Evolutionary conservation across 1,284 basidiomycete genomes (phyloP), one percentile per base, ranked within the genome.

Genomic region (Ustanciosporium gigantosporum): DNA sequence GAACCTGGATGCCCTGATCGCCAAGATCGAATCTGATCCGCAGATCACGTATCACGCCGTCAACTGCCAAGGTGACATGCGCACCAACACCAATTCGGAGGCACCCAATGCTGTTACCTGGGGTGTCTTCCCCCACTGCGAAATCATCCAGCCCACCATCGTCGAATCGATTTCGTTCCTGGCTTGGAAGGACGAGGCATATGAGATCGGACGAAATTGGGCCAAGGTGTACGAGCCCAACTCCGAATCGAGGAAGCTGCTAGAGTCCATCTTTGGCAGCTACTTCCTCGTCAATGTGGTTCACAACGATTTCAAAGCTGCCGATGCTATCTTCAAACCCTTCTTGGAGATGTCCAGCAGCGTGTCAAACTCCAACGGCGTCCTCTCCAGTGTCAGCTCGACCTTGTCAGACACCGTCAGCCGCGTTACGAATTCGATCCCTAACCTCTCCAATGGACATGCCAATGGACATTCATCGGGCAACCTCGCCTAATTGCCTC

Each of bases 21-120:
- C 85, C 25, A 85, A 90, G 49, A 90, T 98, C 66, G 91, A 95
- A 78, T 84, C 86, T 32, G 90, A 97, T 74, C 84, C 85, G 48
- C 86, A 88, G 70, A 89, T 96, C 78, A 98, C 92, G 5, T 99
- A 98, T 82, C 93, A 97, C 74, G 91, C 93, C 42, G 91, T 91
- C 77, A 91, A 91, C 81, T 61, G 70, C 17, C 67, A 70, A 59
- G 95, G 95, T 37, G 93, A 97, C 75, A 84, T 97, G 68, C 84
- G 86, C 46, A 96, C 93, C 43, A 98, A 98, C 82, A 91, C 87
- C 25, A 86, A 88, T 58, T 88, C 88, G 1, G 90, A 94, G 25
- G 90, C 91, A 7, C 92, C 94, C 29, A 98, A 97, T 73, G 95
- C 95, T 6, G 95, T 99, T 36, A 99, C 95, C 0, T 99, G 94